A percentile compares a stretch with the other conserved stretches of the same genome.
Evolutionary conservation across 2,329 filamentous ascomycete species (phyloP).

Genomic region (Pseudocercospora fijiensis): DNA sequence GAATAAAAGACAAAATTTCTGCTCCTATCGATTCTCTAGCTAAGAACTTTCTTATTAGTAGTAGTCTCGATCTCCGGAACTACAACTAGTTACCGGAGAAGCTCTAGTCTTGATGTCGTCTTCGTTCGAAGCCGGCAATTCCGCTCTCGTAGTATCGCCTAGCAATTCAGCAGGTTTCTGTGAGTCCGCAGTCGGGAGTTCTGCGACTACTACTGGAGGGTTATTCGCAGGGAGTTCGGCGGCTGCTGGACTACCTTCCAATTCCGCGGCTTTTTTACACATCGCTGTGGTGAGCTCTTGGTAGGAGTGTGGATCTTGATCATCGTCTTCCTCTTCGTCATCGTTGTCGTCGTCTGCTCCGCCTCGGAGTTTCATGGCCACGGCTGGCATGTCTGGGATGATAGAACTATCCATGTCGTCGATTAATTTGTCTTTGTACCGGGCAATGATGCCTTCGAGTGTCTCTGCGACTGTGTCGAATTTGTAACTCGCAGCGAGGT

Average conservation of each 20-base stretch:
- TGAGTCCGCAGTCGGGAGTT: background rate
- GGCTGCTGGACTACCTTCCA: slow-evolving; percentile 4
- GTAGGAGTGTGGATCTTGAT: background rate
- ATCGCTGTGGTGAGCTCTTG: background rate
- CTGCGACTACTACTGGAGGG: background rate
- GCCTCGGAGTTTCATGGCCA: background rate
- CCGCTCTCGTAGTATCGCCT: background rate
- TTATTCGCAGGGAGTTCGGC: slow-evolving; percentile 8
- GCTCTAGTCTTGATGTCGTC: background rate
- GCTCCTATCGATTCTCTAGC: no score
- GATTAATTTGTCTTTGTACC: slow-evolving; percentile 28
- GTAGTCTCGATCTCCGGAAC: background rate
- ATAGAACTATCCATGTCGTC: slow-evolving; percentile 26
- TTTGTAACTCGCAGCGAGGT: slow-evolving; percentile 23
- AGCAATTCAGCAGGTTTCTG: slow-evolving; percentile 3
- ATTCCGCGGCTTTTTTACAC: background rate
- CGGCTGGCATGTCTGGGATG: slow-evolving; percentile 13
- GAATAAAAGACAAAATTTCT: no score
- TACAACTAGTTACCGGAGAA: background rate
- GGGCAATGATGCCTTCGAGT: slow-evolving; percentile 23
- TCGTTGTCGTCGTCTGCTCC: background rate
- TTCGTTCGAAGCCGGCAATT: background rate
- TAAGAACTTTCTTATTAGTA: background rate
- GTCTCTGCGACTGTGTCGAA: slow-evolving; percentile 21
- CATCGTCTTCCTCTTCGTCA: background rate